Evolutionary conservation across 495 filamentous ascomycete species (phyloP).

Genomic region (Pyrenula massariospora): DNA sequence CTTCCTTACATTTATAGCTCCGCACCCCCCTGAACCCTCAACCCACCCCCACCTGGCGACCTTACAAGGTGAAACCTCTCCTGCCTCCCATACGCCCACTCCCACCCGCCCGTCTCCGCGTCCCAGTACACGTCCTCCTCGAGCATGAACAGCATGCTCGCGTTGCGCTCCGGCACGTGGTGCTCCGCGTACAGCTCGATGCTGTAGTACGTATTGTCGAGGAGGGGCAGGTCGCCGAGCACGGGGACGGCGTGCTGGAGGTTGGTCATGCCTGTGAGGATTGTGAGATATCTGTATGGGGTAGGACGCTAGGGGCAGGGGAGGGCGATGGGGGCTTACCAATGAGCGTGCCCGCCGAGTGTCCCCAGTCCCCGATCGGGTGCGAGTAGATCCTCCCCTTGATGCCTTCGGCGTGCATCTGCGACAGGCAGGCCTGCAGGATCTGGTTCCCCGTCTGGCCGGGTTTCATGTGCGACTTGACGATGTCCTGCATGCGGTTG

Average conservation of each 20-base stretch:
- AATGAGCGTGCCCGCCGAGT: conserved; percentile 31
- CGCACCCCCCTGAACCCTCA: not conserved
- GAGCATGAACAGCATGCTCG: conserved; percentile 25
- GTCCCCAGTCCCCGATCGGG: conserved; percentile 38
- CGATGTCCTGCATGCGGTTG: conserved; percentile 33
- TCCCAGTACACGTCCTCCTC: conserved; percentile 32
- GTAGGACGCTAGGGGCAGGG: not conserved
- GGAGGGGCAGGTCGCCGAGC: conserved; percentile 26
- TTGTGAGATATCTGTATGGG: not conserved
- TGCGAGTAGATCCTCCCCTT: conserved; percentile 33
- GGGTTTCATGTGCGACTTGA: conserved; percentile 25
- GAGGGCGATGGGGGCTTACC: conserved; percentile 13
- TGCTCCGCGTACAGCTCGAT: conserved; percentile 32
- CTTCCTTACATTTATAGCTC: no score
- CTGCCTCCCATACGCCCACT: conserved; percentile 33
- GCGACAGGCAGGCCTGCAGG: conserved; percentile 15
- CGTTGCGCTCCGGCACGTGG: conserved; percentile 29
- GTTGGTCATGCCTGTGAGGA: conserved; percentile 29
- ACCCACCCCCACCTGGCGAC: conserved; percentile 7
- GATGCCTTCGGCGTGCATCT: conserved; percentile 29
- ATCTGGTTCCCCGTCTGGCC: conserved; percentile 29
- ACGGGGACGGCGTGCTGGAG: conserved; percentile 27
- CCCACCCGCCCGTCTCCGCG: conserved; percentile 19
- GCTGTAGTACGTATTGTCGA: conserved; percentile 32
- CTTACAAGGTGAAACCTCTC: conserved; percentile 26